Evolutionary conservation across 306 rosid genomes (phyloP), one percentile per base, ranked within the genome.

Genomic region (Casuarina cunninghamiana): DNA sequence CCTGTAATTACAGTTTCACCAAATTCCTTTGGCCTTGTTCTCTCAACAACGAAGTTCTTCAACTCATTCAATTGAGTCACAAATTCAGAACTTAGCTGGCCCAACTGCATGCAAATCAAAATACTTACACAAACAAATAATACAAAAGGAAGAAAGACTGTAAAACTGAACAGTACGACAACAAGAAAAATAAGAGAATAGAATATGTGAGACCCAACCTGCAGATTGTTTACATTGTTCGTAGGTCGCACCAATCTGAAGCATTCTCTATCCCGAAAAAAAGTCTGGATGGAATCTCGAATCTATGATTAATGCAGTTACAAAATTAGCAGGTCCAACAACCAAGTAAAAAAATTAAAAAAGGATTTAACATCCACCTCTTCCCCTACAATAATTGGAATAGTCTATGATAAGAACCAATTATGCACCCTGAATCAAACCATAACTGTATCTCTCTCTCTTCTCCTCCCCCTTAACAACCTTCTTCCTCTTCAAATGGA

Each of bases 1-100:
- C 99, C 99, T 6, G 97, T 93, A 97, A 95, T 87, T 84, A 87
- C 80, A 69, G 97, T 95, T 75, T 96, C 97, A 65, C 99, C 99
- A 71, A 95, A 86, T 87, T 95, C 97, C 79, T 95, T 95, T 71
- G 99, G 97, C 80, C 97, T 91, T 70, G 99, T 87, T 86, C 95
- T 91, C 84, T 95, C 96, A 65, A 93, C 93, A 71, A 95, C 96
- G 73, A 95, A 95, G 80, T 78, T 41, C 32, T 26, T 26, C 32
- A 26, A 26, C 32, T 26, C 32, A 26, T 26, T 26, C 32, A 26
- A 0, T 26, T 96, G 97, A 45, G 87, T 13, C 74, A 89, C 86
- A 71, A 95, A 95, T 78, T 93, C 99, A 72, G 97, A 96, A 83
- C 99, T 88, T 75, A 95, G 84, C 81, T 83, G 88, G 67, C 77